Conservation (phyloP, 2,329 filamentous ascomycete genomes). For the Onygenales sp. region DNA sequence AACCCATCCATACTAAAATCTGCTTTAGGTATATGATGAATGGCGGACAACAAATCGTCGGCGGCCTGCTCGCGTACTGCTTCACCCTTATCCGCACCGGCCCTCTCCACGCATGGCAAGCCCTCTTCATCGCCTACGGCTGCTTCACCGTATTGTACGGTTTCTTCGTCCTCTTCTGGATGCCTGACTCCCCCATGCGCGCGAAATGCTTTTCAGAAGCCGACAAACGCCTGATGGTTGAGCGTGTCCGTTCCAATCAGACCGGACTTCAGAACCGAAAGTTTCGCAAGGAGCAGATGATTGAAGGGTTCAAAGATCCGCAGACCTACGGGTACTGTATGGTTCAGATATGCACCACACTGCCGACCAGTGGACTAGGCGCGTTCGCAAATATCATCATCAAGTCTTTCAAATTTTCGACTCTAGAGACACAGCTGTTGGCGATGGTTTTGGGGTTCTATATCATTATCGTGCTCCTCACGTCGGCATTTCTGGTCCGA, state of each 20-base stretch:
- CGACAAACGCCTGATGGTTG: slow-evolving; percentile 55
- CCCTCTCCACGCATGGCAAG: slow-evolving; percentile 56
- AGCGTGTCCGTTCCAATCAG: slow-evolving; percentile 52
- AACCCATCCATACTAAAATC: slow-evolving; percentile 5
- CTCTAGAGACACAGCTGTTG: slow-evolving; percentile 60
- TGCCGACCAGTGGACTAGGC: slow-evolving; percentile 64
- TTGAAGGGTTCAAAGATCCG: slow-evolving; percentile 53
- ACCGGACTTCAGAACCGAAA: slow-evolving; percentile 51
- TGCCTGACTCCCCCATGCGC: slow-evolving; percentile 63
- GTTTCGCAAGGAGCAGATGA: slow-evolving; percentile 45
- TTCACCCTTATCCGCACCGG: slow-evolving; percentile 43
- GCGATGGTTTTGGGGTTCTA: slow-evolving; percentile 60
- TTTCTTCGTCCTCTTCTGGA: slow-evolving; percentile 52
- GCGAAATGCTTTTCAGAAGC: slow-evolving; percentile 59
- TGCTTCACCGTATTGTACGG: slow-evolving; percentile 54
- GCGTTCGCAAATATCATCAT: slow-evolving; percentile 69
- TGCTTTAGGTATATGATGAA: slow-evolving; percentile 61
- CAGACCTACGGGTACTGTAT: slow-evolving; percentile 57
- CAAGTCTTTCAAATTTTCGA: slow-evolving; percentile 55
- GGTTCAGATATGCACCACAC: slow-evolving; percentile 61
- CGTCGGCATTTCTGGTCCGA: slow-evolving; percentile 58
- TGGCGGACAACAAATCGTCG: slow-evolving; percentile 61
- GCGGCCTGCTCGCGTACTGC: slow-evolving; percentile 55
- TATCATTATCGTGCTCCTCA: slow-evolving; percentile 60
- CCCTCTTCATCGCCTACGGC: slow-evolving; percentile 59